A percentile compares a stretch with the other conserved stretches of the same genome.
These are phyloP conservation scores for Orychophragmus violaceus DNA, from an alignment of 345 rosid species.

Conservation along the genomic window DNA sequence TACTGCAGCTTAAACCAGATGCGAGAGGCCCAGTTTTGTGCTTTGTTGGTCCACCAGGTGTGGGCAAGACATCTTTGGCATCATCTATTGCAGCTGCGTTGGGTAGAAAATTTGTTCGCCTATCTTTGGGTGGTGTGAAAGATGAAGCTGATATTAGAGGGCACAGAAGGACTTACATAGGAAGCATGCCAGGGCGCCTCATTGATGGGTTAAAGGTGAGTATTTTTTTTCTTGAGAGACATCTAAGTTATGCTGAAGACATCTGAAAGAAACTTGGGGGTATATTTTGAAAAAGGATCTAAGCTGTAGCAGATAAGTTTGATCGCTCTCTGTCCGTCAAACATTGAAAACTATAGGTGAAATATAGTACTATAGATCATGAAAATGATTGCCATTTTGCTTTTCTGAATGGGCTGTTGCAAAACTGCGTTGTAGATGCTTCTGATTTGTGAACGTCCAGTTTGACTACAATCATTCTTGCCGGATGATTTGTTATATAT, in stretches of 20 bases:
- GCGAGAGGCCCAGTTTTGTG: conserved; percentile 97
- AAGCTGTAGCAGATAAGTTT: background rate
- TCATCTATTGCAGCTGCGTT: conserved; percentile 90
- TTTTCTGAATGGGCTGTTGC: background rate
- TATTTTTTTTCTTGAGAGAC: background rate
- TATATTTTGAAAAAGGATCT: background rate
- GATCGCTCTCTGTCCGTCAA: background rate
- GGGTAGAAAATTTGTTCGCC: conserved; percentile 90
- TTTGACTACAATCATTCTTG: conserved; percentile 4
- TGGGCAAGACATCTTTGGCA: conserved; percentile 97
- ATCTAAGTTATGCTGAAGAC: background rate
- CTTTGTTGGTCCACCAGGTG: conserved; percentile 99
- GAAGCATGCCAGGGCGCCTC: conserved; percentile 99
- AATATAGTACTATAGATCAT: background rate
- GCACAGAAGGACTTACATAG: conserved; percentile 95
- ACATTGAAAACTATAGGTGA: background rate
- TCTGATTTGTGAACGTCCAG: background rate
- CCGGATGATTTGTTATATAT: background rate
- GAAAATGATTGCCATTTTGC: background rate
- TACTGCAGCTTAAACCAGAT: conserved; percentile 93
- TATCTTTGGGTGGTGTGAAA: conserved; percentile 97
- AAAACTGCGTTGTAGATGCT: conserved; percentile 1
- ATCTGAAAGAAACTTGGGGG: background rate
- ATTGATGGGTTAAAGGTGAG: conserved; percentile 92
- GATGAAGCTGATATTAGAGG: conserved; percentile 99